Evolutionary conservation across 345 rosid species (phyloP).

Genomic region (Eutrema yunnanense): DNA sequence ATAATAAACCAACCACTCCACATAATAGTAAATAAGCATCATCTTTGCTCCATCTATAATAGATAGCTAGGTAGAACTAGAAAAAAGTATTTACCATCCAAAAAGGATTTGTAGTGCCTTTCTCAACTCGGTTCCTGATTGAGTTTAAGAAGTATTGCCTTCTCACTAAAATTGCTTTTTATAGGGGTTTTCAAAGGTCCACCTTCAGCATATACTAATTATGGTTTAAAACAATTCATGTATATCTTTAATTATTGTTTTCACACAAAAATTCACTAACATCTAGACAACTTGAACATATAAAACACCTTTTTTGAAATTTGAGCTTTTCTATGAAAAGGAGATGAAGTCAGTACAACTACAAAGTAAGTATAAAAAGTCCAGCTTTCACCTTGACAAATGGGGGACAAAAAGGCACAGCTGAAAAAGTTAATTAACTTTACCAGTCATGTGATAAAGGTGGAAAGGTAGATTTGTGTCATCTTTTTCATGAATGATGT

Average conservation of each 20-base stretch:
- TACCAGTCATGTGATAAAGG: slow-evolving; percentile 27
- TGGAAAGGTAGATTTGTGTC: slow-evolving; percentile 13
- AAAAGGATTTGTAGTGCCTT: slow-evolving; percentile 8
- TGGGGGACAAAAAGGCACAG: slow-evolving; percentile 23
- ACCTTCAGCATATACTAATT: slow-evolving; percentile 5
- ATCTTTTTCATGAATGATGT: slow-evolving; percentile 19
- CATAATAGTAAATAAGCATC: neutral
- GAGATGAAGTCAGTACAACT: slow-evolving; percentile 7
- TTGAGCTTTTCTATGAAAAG: slow-evolving; percentile 22
- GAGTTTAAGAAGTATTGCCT: slow-evolving; percentile 15
- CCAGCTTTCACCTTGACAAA: slow-evolving; percentile 24
- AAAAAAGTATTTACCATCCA: neutral
- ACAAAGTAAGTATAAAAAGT: slow-evolving; percentile 4
- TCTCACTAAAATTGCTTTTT: slow-evolving; percentile 6
- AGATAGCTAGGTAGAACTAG: neutral
- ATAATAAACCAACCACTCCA: slow-evolving; percentile 15
- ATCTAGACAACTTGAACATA: slow-evolving; percentile 23
- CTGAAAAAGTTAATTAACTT: slow-evolving; percentile 23
- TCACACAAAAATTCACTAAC: slow-evolving; percentile 17
- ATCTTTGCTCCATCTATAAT: neutral
- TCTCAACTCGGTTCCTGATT: slow-evolving; percentile 9
- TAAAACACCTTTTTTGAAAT: slow-evolving; percentile 22
- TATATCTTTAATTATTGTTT: slow-evolving; percentile 6
- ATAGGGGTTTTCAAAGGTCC: slow-evolving; percentile 4
- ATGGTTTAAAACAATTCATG: neutral